phyloP scores from a whole-genome alignment of 2,329 filamentous ascomycete genomes.

The Sphaerostilbella broomeana region DNA sequence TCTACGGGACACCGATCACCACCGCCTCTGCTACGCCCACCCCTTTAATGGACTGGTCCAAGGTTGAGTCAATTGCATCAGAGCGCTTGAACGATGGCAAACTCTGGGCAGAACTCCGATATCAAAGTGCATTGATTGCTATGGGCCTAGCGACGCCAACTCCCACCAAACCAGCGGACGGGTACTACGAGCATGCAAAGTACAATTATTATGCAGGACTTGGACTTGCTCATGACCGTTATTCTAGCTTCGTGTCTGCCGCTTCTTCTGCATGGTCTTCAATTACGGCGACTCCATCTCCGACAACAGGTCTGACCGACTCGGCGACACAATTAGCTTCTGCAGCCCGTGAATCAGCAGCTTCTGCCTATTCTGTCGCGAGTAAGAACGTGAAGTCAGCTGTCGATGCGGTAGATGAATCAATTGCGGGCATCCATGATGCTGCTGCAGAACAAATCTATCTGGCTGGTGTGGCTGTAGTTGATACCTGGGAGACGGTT shows the following conservation, averaged over 20 bases:
- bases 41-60: constrained; percentile 39
- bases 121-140: constrained; percentile 60
- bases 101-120: constrained; percentile 63
- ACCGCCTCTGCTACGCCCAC: constrained; percentile 31
- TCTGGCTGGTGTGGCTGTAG: constrained; percentile 31
- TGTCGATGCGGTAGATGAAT: constrained; percentile 32
- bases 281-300: constrained; percentile 52
- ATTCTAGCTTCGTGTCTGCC: constrained; percentile 65
- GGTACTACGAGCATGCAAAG: constrained; percentile 54
- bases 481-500: constrained; percentile 33
- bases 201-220: constrained; percentile 70
- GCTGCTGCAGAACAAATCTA: constrained; percentile 35
- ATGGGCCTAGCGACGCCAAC: constrained; percentile 52
- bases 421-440: constrained; percentile 38
- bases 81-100: constrained; percentile 65
- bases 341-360: constrained; percentile 42
- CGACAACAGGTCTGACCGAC: constrained; percentile 46
- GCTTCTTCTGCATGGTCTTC: constrained; percentile 64
- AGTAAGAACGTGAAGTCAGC: constrained; percentile 36
- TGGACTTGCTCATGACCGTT: constrained; percentile 71
- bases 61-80: constrained; percentile 58
- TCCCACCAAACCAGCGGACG: constrained; percentile 45
- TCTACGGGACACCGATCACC: constrained; percentile 42
- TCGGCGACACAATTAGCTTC: constrained; percentile 45
- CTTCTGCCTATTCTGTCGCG: constrained; percentile 43